phyloP scores from a whole-genome alignment of 2,329 filamentous ascomycete genomes.

The Apiospora sp. region DNA sequence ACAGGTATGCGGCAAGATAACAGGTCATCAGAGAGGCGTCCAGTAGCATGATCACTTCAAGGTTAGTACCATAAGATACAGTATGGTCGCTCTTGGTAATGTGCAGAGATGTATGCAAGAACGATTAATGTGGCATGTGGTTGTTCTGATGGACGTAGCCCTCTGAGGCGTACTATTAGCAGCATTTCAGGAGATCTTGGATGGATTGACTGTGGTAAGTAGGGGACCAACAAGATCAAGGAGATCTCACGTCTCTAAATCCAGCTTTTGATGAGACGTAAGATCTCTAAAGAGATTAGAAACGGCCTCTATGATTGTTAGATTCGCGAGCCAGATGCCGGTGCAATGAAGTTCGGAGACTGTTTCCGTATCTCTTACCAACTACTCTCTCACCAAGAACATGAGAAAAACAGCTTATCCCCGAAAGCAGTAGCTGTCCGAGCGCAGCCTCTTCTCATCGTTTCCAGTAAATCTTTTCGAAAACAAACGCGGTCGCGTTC shows the following conservation, averaged over 20 bases:
- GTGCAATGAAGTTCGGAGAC: background rate
- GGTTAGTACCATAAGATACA: background rate
- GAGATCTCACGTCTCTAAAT: background rate
- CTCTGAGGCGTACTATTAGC: background rate
- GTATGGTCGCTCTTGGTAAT: background rate
- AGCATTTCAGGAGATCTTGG: too few relatives aligned
- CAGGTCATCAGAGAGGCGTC: background rate
- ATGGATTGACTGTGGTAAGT: background rate
- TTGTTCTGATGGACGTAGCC: too few relatives aligned
- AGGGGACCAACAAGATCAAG: background rate
- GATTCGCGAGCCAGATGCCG: background rate
- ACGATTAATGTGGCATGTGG: background rate
- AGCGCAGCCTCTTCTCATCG: background rate
- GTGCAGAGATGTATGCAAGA: background rate
- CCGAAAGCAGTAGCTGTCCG: background rate
- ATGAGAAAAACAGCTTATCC: background rate
- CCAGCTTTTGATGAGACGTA: background rate
- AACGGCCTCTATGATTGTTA: background rate
- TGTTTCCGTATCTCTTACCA: background rate
- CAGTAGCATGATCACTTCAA: background rate
- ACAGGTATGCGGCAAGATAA: background rate
- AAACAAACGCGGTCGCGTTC: background rate
- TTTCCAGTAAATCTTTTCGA: too few relatives aligned
- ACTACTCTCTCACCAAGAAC: background rate
- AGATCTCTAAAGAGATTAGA: background rate